Conservation (phyloP, 352 stramenopile species). For the Phytopythium mirpurense region DNA sequence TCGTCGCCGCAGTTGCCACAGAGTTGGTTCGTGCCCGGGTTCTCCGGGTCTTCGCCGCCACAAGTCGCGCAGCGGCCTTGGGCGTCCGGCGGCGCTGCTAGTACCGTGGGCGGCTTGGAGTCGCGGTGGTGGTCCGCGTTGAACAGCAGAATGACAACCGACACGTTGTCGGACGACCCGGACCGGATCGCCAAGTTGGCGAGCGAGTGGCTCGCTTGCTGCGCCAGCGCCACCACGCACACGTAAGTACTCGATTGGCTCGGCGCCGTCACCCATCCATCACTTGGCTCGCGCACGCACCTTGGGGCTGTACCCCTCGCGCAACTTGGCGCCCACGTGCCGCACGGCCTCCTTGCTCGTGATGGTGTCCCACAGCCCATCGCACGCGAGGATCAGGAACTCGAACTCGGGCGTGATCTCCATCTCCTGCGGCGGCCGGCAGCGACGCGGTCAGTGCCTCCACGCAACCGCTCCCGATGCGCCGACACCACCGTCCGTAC, state of each 20-base stretch:
- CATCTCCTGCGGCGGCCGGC: constrained; percentile 48
- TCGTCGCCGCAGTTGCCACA: too few relatives aligned
- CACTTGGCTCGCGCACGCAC: constrained; percentile 20
- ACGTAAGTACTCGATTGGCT: constrained; percentile 3
- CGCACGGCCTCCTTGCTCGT: constrained; percentile 90
- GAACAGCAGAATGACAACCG: constrained; percentile 81
- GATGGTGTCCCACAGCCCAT: constrained; percentile 92
- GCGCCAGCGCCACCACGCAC: not conserved
- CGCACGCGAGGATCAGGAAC: constrained; percentile 90
- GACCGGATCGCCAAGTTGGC: constrained; percentile 85
- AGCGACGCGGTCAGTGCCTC: constrained; percentile 3
- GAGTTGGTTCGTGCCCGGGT: too few relatives aligned
- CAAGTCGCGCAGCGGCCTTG: not conserved
- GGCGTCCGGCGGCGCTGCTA: too few relatives aligned
- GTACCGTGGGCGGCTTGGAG: not conserved
- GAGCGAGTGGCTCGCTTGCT: constrained; percentile 78
- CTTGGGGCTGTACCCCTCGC: constrained; percentile 62
- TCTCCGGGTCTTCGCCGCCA: not conserved
- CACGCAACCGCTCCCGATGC: not conserved
- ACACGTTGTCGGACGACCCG: constrained; percentile 85
- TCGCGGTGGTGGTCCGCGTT: constrained; percentile 33
- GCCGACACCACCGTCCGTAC: not conserved
- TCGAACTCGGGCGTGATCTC: constrained; percentile 88
- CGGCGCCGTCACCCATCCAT: not conserved
- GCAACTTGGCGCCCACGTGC: constrained; percentile 67